A percentile compares a stretch with the other conserved stretches of the same genome.
Conservation (phyloP, 106 monocot species). For the Dendrobium chrysotoxum region DNA sequence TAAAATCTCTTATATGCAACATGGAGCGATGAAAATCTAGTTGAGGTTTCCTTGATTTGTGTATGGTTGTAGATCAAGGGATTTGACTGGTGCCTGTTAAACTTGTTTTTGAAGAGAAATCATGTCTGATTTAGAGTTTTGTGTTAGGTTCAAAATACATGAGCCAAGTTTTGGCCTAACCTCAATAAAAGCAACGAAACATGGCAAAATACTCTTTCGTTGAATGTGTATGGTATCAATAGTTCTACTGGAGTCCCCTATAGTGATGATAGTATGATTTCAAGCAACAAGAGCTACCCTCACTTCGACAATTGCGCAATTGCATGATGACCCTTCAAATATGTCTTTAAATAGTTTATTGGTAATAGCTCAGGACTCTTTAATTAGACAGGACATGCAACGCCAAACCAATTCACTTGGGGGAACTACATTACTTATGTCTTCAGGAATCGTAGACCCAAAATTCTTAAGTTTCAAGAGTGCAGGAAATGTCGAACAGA, state of each 20-base stretch:
- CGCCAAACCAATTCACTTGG: slow-evolving; percentile 10
- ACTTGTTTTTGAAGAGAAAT: too few relatives aligned
- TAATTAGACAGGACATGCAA: slow-evolving; percentile 11
- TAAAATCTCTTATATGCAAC: too few relatives aligned
- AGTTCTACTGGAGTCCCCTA: not conserved
- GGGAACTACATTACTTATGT: slow-evolving; percentile 6
- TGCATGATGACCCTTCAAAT: not conserved
- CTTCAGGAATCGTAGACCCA: slow-evolving; percentile 5
- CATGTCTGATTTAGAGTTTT: too few relatives aligned
- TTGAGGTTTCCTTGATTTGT: too few relatives aligned
- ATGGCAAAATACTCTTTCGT: slow-evolving; percentile 26
- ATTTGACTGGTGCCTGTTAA: too few relatives aligned
- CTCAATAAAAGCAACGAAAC: slow-evolving; percentile 21
- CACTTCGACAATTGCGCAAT: not conserved
- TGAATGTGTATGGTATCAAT: slow-evolving; percentile 6
- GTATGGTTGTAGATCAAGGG: too few relatives aligned
- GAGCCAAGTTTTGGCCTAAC: too few relatives aligned
- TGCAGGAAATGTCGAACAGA: slow-evolving; percentile 6
- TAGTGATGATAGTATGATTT: slow-evolving; percentile 4
- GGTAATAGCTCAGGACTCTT: slow-evolving; percentile 3
- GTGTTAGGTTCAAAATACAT: too few relatives aligned
- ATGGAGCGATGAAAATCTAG: too few relatives aligned
- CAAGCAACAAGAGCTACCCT: slow-evolving; percentile 7
- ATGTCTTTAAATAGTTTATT: slow-evolving; percentile 6
- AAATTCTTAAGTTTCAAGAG: slow-evolving; percentile 19